phyloP scores from a whole-genome alignment of 345 rosid species.

The Citrus sp. region DNA sequence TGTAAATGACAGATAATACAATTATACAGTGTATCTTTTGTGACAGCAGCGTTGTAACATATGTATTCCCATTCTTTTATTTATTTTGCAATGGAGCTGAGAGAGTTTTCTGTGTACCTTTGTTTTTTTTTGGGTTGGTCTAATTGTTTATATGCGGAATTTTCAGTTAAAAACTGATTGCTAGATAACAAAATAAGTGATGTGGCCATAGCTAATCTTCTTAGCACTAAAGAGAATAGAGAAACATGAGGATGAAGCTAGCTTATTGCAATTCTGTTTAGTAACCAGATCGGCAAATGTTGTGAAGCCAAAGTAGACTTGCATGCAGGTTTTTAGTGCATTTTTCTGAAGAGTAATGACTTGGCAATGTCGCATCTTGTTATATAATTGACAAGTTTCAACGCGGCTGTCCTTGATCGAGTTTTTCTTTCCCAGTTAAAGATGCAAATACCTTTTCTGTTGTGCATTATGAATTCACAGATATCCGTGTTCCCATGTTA shows the following conservation, averaged over 20 bases:
- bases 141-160: background rate
- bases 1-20: constrained; percentile 2
- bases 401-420: no score
- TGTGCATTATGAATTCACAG: no score
- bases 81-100: background rate
- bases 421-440: no score
- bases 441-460: no score
- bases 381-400: no score
- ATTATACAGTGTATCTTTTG: background rate
- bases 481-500: no score
- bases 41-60: constrained; percentile 2
- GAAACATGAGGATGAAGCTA: background rate
- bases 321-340: no score
- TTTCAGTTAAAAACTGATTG: background rate
- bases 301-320: no score
- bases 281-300: no score
- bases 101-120: background rate
- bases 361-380: no score
- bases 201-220: background rate
- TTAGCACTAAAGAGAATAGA: background rate
- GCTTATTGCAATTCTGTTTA: background rate
- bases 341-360: no score
- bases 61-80: constrained; percentile 1
- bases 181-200: background rate
- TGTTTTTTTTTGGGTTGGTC: background rate